Evolutionary conservation across 768 basidiomycete genomes (phyloP), one percentile per base, ranked within the genome.

Genomic region (Pisolithus tinctorius): DNA sequence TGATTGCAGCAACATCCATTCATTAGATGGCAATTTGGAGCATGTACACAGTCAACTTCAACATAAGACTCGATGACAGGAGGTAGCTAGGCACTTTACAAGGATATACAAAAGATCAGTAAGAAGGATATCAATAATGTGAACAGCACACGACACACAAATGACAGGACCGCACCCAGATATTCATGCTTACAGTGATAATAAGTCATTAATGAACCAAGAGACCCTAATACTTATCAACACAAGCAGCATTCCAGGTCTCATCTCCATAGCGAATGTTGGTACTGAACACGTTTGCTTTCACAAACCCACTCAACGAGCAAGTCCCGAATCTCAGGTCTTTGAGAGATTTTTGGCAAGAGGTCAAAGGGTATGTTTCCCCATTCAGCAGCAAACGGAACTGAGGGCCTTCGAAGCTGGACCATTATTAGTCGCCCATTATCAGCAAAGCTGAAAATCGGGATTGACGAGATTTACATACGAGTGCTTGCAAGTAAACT

Each of bases 301-400:
- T 55, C 25, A 60, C 63, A 53, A 76, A 74, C 43, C 64, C 61
- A 11, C 47, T 61, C 6, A 74, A 58, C 30, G 71, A 64, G 53
- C 75, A 75, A 25, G 71, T 62, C 34, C 74, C 74, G 29, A 65
- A 63, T 52, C 20, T 56, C 29, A 49, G 50, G 54, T 74, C 70
- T 53, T 52, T 50, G 27, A 39, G 47, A 23, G 65, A 61, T 60
- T 53, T 57, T 30, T 55, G 58, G 53, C 74, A 74, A 23, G 62
- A 58, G 37, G 61, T 54, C 31, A 75, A 58, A 20, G 75, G 70
- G 52, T 71, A 64, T 4, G 71, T 71, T 46, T 68, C 62, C 43
- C 64, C 69, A 54, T 75, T 74, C 49, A 75, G 67, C 40, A 75
- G 47, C 26, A 76, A 63, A 39, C 74, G 71, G 46, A 76, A 62